Percentiles rank a stretch among this genome's conserved stretches.
These are phyloP conservation scores for Botryotinia convoluta DNA, from an alignment of 2,329 filamentous ascomycete species.

Conservation along the genomic window DNA sequence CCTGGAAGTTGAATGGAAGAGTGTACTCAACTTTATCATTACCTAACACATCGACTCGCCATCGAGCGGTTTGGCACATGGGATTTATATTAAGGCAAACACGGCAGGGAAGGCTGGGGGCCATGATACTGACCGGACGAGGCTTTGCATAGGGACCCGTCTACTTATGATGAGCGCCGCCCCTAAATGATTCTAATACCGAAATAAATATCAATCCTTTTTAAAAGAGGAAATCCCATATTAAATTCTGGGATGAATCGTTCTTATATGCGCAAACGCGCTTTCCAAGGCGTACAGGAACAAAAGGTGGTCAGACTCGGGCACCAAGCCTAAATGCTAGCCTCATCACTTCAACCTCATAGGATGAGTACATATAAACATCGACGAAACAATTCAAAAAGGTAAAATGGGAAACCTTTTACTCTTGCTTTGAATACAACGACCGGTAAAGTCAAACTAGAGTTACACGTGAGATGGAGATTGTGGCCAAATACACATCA, in stretches of 20 bases:
- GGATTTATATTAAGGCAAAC: background rate
- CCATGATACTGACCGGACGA: background rate
- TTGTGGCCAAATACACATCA: background rate
- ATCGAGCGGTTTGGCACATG: no score
- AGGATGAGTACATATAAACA: background rate
- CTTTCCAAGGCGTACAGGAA: background rate
- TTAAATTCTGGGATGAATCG: background rate
- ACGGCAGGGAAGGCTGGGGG: background rate
- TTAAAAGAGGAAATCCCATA: background rate
- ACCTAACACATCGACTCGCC: background rate
- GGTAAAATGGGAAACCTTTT: background rate
- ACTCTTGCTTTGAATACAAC: background rate
- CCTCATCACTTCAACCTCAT: background rate
- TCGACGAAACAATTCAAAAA: background rate
- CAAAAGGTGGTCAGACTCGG: background rate
- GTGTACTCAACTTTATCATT: background rate
- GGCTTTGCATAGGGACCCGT: background rate
- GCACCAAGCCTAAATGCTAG: background rate
- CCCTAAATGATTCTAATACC: background rate
- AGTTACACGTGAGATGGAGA: background rate
- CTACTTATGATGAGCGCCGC: background rate
- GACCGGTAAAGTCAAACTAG: background rate
- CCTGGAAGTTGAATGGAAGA: background rate
- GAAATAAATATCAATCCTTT: no score
- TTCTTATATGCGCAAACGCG: background rate